Evolutionary conservation across 2,329 filamentous ascomycete genomes (phyloP).

Genomic region (Colletotrichum horii): DNA sequence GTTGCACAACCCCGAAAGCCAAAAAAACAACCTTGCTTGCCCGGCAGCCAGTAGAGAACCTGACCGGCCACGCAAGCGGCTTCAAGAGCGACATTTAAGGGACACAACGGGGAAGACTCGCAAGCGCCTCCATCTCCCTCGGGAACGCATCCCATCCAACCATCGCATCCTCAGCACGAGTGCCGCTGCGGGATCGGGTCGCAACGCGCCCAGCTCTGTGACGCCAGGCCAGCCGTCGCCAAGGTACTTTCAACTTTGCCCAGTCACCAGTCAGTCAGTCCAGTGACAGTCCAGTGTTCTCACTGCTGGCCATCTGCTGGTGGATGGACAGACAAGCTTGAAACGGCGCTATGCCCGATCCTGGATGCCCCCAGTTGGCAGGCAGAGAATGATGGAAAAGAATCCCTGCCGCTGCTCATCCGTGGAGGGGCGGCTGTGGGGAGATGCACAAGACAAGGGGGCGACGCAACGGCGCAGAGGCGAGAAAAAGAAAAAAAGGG

Average conservation of each 20-base stretch:
- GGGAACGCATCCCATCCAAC: slow-evolving; percentile 11
- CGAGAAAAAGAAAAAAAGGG: background rate
- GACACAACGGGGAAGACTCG: background rate
- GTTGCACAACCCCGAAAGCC: background rate
- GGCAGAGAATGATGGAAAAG: background rate
- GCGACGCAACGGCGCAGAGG: background rate
- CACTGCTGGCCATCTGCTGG: background rate
- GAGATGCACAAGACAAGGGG: background rate
- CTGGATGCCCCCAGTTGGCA: background rate
- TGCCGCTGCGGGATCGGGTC: slow-evolving; percentile 13
- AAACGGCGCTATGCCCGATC: slow-evolving; percentile 21
- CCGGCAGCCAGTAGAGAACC: background rate
- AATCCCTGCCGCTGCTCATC: slow-evolving; percentile 17
- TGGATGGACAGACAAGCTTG: slow-evolving; percentile 7
- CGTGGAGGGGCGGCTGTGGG: slow-evolving; percentile 11
- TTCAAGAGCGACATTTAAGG: background rate
- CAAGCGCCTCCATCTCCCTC: slow-evolving; percentile 4
- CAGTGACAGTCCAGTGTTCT: background rate
- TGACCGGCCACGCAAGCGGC: background rate
- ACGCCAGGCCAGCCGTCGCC: background rate
- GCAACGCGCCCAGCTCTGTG: slow-evolving; percentile 5
- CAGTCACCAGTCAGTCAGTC: background rate
- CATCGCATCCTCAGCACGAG: background rate
- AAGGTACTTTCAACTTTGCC: background rate
- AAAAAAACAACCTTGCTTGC: background rate